Base-by-base conservation (phyloP, 345 rosid genomes). In the Eucalyptus virginea region DNA sequence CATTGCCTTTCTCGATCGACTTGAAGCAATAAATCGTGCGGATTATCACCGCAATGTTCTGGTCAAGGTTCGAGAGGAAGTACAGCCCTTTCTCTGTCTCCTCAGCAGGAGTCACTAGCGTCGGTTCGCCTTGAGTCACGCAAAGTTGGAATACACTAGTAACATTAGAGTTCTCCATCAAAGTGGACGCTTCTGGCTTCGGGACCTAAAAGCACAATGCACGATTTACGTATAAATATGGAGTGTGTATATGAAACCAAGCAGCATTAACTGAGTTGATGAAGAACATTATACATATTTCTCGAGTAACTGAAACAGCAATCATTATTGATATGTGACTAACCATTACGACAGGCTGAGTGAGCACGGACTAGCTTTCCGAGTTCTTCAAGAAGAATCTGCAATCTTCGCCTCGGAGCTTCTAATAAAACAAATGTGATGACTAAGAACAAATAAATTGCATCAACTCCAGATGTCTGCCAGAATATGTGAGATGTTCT, bases 51-150 rank as follows among this genome's bases (percentile, higher is more conserved):
- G 98, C 97, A 23, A 96, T 94, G 95, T 96, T 96, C 87, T 97
- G 99, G 90, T 97, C 99, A 86, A 96, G 97, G 92, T 97, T 97
- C 3, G 99, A 97, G 85, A 97, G 95, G 92, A 96, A 97, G 91
- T 95, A 96, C 9, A 96, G 91, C 88, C 98, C 99, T 91, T 95
- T 96, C 89, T 87, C 91, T 60, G 99, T 96, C 34, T 96, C 95
- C 56, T 92, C 94, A 42, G 94, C 97, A 4, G 99, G 99, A 86
- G 91, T 69, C 21, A 96, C 96, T 69, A 96, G 91, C 62, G 91
- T 90, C 81, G 96, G 94, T 89, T 94, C 94, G 87, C 92, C 92
- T 88, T 95, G 94, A 87, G 91, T 90, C 93, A 96, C 99, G 32
- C 72, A 88, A 24, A 97, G 94, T 45, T 92, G 90, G 87, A 89